Evolutionary conservation across 2,329 filamentous ascomycete species (phyloP), one percentile per base, ranked within the genome.

Genomic region (Aspergillus piperis): DNA sequence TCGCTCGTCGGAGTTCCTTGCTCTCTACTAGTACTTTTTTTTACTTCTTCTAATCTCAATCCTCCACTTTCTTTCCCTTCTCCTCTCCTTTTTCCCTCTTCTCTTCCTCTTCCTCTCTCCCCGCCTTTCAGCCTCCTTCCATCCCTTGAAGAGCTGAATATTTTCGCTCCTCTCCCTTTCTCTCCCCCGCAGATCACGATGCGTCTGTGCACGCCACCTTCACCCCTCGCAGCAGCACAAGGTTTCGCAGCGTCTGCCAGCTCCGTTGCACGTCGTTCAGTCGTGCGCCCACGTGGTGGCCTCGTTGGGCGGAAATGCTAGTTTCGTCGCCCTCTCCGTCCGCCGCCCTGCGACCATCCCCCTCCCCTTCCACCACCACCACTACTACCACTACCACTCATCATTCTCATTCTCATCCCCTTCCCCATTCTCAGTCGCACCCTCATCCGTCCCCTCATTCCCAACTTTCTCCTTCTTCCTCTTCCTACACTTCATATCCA

Each of bases 311-410:
- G 66, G 66, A 70, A 61, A 77, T 78, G 74, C 72, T 78, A 68
- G 70, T 74, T 62, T 78, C 77, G 27, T 78, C 77, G 61, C 75
- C 77, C 44, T 78, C 77, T 58, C 75, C 77, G 25, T 73, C 75
- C 62, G 70, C 73, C 60, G 71, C 74, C 54, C 67, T 78, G 64
- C 75, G 74, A 63, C 67, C 70, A 60, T 69, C 72, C 32, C 63
- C 67, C 57, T 68, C 64, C 54, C 68, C 69, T 57, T 62, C 70
- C 61, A 63, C 69, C 51, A 60, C 59, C 60, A 56, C 60, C 36
- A 53, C 54, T 58, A 56, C 56, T 56, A 54, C 55, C 56, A 60
- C 55, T 52, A 54, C 27, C 27, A 30, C 57, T 38, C 60, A 54
- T 48, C 32, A 59, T 57, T 69, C 64, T 53, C 66, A 66, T 58